Base-by-base conservation (phyloP, 2,329 filamentous ascomycete species). In the Dactylellina leptospora region DNA sequence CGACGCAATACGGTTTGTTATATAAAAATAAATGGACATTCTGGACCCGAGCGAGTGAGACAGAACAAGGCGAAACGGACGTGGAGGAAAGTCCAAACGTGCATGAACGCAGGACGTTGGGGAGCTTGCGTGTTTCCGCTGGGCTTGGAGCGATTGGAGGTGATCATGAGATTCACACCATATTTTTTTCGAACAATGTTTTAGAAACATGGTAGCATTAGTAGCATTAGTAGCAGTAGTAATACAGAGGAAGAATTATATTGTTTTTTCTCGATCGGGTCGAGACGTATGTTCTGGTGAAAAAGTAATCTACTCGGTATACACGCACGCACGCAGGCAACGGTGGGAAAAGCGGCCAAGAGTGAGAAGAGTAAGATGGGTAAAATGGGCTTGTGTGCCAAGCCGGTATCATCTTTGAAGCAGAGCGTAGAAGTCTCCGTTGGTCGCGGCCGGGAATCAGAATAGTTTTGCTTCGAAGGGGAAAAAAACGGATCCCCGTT, bases 401-500 rank as follows among this genome's bases (percentile, higher is more conserved):
- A 42, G 38, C 6, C 16, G 6, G 38, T 42, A 42, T 9, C 38
- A 42, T 42, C 8, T 9, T 8, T 9, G n/a, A 10, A 10, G 8
- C 8, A 8, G 8, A 47, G 20, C 8, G 16, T 22, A 20, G 18
- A 58, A 45, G 6, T n/a, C 22, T 20, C 42, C 55, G 28, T 10
- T 48, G 25, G 18, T 59, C 42, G 55, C 42, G 55, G 55, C 48
- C 55, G 55, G 55, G n/a, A 59, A 59, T 36, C 27, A 40, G 11
- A 36, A 27, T 30, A 28, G 25, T 23, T 58, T 58, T 33, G 48
- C n/a, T n/a, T n/a, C n/a, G n/a, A n/a, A n/a, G n/a, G n/a, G 48
- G 48, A 16, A 53, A 53, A 36, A 33, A 30, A 53, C 16, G 38
- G 16, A n/a, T n/a, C n/a, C 4, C n/a, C 38, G 44, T 48, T 18